phyloP scores from a whole-genome alignment of 179 eudicot genomes.

The Vitellaria paradoxa region DNA sequence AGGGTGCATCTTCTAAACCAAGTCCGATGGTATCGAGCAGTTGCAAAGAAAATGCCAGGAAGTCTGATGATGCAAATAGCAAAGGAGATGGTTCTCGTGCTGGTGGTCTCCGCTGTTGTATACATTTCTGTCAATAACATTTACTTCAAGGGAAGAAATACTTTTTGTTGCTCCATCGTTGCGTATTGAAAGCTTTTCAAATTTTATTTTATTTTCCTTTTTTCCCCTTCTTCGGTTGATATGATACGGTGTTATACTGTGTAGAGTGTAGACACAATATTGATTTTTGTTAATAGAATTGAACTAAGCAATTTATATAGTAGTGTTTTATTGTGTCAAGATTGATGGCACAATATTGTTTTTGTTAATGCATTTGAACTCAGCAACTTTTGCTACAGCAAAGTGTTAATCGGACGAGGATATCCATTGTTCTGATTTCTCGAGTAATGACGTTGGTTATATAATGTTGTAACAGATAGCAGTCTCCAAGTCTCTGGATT shows the following conservation, averaged over 20 bases:
- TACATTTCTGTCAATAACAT: constrained; percentile 15
- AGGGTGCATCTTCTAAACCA: constrained; percentile 34
- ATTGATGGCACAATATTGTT: neutral
- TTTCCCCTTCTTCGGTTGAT: neutral
- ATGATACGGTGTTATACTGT: constrained; percentile 18
- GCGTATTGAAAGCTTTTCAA: constrained; percentile 10
- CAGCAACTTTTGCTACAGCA: neutral
- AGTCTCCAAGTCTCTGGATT: neutral
- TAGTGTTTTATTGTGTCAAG: constrained; percentile 22
- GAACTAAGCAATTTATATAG: neutral
- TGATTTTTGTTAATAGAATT: constrained; percentile 11
- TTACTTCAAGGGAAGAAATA: constrained; percentile 9
- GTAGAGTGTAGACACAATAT: constrained; percentile 12
- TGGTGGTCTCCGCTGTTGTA: constrained; percentile 14
- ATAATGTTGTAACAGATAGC: neutral
- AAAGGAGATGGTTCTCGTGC: constrained; percentile 1
- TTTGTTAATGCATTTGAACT: constrained; percentile 16
- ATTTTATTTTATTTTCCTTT: neutral
- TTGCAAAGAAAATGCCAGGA: constrained; percentile 5
- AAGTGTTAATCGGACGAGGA: neutral
- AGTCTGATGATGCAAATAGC: constrained; percentile 10
- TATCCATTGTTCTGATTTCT: neutral
- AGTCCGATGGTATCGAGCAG: constrained; percentile 8
- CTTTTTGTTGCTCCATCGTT: neutral
- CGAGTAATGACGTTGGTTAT: neutral